Base-by-base conservation (phyloP, 805 yeast species). In the Suhomyces emberorum region DNA sequence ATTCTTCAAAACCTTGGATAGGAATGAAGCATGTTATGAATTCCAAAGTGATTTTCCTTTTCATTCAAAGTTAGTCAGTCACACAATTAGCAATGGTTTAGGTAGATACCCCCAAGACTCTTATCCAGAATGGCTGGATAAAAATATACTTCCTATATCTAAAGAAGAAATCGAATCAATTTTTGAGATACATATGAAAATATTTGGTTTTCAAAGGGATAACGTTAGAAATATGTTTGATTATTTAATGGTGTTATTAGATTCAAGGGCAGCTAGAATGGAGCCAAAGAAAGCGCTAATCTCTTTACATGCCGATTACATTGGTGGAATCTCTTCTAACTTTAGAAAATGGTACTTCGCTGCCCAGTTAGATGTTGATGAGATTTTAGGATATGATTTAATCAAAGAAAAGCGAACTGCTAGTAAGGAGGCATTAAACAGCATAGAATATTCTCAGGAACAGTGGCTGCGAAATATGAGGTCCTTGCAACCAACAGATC, bases 341-440 rank as follows among this genome's bases (percentile, higher is more conserved):
- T 83, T 76, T 52, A 70, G 73, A 41, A 83, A 79, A 47, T 83
- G 93, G 93, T 83, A 81, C 49, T 81, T 84, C 60, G 87, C 88
- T 1, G 76, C 86, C 3, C 77, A 75, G 42, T 65, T 83, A 63
- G 88, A 83, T 59, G 55, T 75, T 24, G 78, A 75, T 38, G 82
- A 77, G 44, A 55, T 69, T 1, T 39, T 61, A 39, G 74, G 73
- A 2, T 63, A 59, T 39, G 54, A 46, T 2, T 52, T 64, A 37
- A 34, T 54, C 12, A 42, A 56, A 31, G 55, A 57, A 23, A 54
- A 44, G 34, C 25, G 7, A 21, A 29, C 15, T 21, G 44, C 18
- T 14, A 36, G 51, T 1, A 37, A 34, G 25, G 44, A 44, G 17
- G 14, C 11, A 9, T 43, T 39, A 15, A 15, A 29, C 28, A 35